A percentile compares a stretch with the other conserved stretches of the same genome.
Conservation (phyloP, 108 stramenopile species). For the Nitzschia sp. region DNA sequence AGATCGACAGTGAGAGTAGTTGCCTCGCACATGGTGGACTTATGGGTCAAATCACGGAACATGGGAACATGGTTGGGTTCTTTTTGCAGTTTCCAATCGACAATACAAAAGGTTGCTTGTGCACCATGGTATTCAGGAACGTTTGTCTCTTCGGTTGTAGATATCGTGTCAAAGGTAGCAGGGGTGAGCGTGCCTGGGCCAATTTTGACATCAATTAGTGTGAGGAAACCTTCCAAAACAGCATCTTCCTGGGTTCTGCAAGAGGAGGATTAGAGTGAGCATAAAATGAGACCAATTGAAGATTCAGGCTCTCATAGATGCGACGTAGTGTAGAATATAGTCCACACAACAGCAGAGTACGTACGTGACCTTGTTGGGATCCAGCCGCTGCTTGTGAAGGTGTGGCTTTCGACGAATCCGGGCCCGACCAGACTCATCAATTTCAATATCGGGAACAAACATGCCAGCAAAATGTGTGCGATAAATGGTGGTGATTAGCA, state of each 20-base stretch:
- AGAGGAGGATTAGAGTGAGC: neutral
- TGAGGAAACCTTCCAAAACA: slow-evolving; percentile 39
- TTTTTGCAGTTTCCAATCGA: slow-evolving; percentile 68
- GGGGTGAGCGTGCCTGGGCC: neutral
- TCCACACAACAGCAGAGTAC: slow-evolving; percentile 8
- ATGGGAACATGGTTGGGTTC: slow-evolving; percentile 55
- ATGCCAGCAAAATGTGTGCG: slow-evolving; percentile 31
- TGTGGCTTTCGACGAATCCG: slow-evolving; percentile 31
- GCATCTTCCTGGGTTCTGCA: slow-evolving; percentile 29
- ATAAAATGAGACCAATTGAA: slow-evolving; percentile 4
- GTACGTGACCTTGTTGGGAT: slow-evolving; percentile 26
- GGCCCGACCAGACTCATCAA: slow-evolving; percentile 24
- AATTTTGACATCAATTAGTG: slow-evolving; percentile 31
- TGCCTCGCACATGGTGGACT: slow-evolving; percentile 29
- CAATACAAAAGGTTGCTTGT: slow-evolving; percentile 53
- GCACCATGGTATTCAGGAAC: slow-evolving; percentile 30
- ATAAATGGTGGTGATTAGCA: slow-evolving; percentile 1
- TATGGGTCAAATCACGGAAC: slow-evolving; percentile 44
- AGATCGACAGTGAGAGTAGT: slow-evolving; percentile 44
- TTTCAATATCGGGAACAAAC: slow-evolving; percentile 34
- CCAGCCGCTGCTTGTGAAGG: slow-evolving; percentile 4
- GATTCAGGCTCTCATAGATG: neutral
- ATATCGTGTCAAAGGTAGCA: neutral
- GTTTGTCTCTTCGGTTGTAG: neutral
- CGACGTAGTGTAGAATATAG: neutral